These are phyloP conservation scores for Saturnispora hagleri DNA, from an alignment of 805 yeast species.

Conservation along the genomic window DNA sequence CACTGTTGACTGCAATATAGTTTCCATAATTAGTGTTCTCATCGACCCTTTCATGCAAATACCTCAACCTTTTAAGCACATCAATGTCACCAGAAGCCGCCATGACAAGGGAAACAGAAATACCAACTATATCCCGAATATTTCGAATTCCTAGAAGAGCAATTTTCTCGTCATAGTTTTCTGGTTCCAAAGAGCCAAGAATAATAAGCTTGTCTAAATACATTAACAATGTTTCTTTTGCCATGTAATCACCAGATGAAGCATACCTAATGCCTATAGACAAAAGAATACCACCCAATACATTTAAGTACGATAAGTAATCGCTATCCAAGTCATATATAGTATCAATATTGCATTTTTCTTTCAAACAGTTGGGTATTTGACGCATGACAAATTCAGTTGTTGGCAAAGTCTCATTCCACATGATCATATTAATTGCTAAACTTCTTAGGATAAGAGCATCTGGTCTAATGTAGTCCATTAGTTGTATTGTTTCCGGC, in stretches of 20 bases:
- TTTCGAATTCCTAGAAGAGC: constrained; percentile 45
- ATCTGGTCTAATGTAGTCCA: constrained; percentile 76
- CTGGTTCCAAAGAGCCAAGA: constrained; percentile 33
- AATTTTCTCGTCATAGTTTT: constrained; percentile 48
- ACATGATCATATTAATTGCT: constrained; percentile 57
- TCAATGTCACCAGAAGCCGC: constrained; percentile 89
- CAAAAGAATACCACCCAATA: constrained; percentile 65
- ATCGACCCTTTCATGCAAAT: constrained; percentile 50
- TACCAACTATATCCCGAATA: constrained; percentile 48
- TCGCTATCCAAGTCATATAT: constrained; percentile 42
- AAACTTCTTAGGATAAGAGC: constrained; percentile 55
- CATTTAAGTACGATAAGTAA: constrained; percentile 50
- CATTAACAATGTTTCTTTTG: constrained; percentile 45
- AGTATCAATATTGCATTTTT: constrained; percentile 23
- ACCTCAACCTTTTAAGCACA: constrained; percentile 61
- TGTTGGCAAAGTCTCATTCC: constrained; percentile 51
- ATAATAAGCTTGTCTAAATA: constrained; percentile 45
- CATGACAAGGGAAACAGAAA: constrained; percentile 67
- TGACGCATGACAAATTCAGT: constrained; percentile 48
- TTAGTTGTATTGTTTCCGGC: constrained; percentile 48
- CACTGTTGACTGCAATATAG: constrained; percentile 69
- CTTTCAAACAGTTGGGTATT: constrained; percentile 40
- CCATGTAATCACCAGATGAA: constrained; percentile 48
- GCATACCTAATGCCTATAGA: constrained; percentile 72
- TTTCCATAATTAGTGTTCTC: constrained; percentile 47